Conservation (phyloP, 768 basidiomycete species). For the Suillus paluster region DNA sequence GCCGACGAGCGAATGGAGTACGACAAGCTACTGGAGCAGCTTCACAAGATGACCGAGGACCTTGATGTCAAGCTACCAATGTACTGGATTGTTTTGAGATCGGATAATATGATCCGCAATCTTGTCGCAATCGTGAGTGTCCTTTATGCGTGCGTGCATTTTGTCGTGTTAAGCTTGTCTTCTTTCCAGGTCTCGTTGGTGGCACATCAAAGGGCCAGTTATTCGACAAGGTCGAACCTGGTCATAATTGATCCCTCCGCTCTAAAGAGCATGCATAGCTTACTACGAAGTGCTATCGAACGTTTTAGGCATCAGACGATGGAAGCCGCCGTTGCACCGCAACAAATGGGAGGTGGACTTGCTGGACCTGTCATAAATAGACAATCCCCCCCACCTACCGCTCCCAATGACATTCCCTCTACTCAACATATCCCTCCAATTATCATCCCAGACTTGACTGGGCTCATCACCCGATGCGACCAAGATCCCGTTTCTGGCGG, state of each 20-base stretch:
- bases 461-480: too few species aligned
- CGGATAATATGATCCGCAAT: constrained; percentile 52
- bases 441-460: too few species aligned
- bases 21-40: constrained; percentile 50
- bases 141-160: constrained; percentile 17
- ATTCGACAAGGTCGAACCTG: constrained; percentile 25
- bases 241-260: constrained; percentile 39
- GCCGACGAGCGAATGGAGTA: constrained; percentile 60
- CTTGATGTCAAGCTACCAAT: constrained; percentile 55
- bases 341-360: too few species aligned
- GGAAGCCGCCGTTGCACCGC: constrained; percentile 16
- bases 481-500: too few species aligned
- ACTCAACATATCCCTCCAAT: too few species aligned
- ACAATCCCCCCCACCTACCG: too few species aligned
- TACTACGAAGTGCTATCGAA: constrained; percentile 47
- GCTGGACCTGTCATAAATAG: too few species aligned
- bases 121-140: constrained; percentile 58
- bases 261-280: constrained; percentile 48
- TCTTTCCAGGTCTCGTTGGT: constrained; percentile 47
- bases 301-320: constrained; percentile 38
- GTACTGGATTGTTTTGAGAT: constrained; percentile 49
- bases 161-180: constrained; percentile 14
- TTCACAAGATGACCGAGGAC: constrained; percentile 48
- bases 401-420: too few species aligned
- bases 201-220: constrained; percentile 36